Conservation (phyloP, 331 rosid species). For the Saraca asoca region DNA sequence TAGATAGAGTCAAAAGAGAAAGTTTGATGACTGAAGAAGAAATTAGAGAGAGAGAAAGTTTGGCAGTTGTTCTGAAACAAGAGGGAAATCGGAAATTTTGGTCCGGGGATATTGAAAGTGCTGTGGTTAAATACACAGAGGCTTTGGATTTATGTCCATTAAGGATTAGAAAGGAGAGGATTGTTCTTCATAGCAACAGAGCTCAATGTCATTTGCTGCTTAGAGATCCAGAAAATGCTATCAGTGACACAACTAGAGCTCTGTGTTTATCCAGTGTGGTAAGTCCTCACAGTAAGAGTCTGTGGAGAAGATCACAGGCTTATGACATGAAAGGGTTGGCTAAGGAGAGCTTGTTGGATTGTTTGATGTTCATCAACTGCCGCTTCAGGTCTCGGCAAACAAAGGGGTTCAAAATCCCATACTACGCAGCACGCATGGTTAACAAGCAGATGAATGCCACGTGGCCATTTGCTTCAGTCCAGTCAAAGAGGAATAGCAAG, state of each 20-base stretch:
- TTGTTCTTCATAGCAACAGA: conserved; percentile 72
- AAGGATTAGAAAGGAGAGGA: conserved; percentile 50
- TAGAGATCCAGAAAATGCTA: conserved; percentile 52
- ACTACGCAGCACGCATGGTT: conserved; percentile 52
- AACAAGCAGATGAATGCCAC: conserved; percentile 65
- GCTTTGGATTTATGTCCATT: conserved; percentile 55
- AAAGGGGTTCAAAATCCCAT: conserved; percentile 44
- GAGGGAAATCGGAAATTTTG: conserved; percentile 53
- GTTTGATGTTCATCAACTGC: conserved; percentile 47
- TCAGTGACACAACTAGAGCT: conserved; percentile 70
- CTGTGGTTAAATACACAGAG: conserved; percentile 54
- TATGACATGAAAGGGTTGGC: conserved; percentile 65
- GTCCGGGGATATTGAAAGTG: conserved; percentile 58
- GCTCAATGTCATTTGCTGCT: conserved; percentile 65
- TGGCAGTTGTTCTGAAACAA: conserved; percentile 37
- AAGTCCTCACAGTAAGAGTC: conserved; percentile 58
- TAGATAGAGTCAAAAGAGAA: conserved; percentile 62
- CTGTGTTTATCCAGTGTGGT: conserved; percentile 50
- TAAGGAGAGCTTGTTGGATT: conserved; percentile 70
- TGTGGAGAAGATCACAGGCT: conserved; percentile 85
- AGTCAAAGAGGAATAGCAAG: conserved; percentile 15
- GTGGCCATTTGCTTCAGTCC: conserved; percentile 49
- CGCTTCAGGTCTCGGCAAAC: conserved; percentile 23
- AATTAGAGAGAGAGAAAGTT: conserved; percentile 42
- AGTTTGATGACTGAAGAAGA: conserved; percentile 49